Evolutionary conservation across 1,284 basidiomycete species (phyloP).

Genomic region (Macrocystidia cucumis): DNA sequence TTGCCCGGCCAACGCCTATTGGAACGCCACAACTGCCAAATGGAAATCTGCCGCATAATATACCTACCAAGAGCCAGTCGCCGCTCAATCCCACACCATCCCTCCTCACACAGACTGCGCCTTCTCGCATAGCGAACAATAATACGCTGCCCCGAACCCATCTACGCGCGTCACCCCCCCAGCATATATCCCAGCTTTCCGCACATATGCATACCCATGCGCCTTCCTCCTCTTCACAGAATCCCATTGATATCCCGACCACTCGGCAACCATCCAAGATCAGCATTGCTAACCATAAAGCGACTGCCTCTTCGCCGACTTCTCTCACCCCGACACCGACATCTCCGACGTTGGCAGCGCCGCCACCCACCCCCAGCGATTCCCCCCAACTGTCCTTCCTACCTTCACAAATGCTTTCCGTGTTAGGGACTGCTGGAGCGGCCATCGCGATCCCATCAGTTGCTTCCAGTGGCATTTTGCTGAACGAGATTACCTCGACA

Average conservation of each 20-base stretch:
- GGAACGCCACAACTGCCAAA: constrained; percentile 21
- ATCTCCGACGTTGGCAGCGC: constrained; percentile 8
- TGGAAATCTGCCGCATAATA: too few relatives aligned
- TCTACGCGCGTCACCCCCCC: constrained; percentile 24
- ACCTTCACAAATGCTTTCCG: too few relatives aligned
- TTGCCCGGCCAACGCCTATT: constrained; percentile 29
- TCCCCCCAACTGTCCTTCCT: too few relatives aligned
- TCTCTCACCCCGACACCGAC: constrained; percentile 11
- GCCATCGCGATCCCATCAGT: too few relatives aligned
- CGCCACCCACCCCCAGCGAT: too few relatives aligned
- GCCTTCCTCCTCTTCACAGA: constrained; percentile 16
- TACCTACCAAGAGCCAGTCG: too few relatives aligned
- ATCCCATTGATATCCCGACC: constrained; percentile 13
- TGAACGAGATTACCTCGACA: constrained; percentile 7
- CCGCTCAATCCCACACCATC: constrained; percentile 32
- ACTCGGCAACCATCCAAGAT: constrained; percentile 16
- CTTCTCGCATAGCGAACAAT: constrained; percentile 15
- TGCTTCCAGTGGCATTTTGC: too few relatives aligned
- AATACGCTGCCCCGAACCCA: constrained; percentile 13
- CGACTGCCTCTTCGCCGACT: constrained; percentile 15
- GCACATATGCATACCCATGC: constrained; percentile 29
- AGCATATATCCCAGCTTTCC: constrained; percentile 30
- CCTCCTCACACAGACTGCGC: constrained; percentile 62
- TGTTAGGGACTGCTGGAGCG: too few relatives aligned
- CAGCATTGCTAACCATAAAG: constrained; percentile 11